Percentiles rank a stretch among this genome's conserved stretches.
Evolutionary conservation across 2,329 filamentous ascomycete species (phyloP).

Genomic region (Lasiodiplodia sp.): DNA sequence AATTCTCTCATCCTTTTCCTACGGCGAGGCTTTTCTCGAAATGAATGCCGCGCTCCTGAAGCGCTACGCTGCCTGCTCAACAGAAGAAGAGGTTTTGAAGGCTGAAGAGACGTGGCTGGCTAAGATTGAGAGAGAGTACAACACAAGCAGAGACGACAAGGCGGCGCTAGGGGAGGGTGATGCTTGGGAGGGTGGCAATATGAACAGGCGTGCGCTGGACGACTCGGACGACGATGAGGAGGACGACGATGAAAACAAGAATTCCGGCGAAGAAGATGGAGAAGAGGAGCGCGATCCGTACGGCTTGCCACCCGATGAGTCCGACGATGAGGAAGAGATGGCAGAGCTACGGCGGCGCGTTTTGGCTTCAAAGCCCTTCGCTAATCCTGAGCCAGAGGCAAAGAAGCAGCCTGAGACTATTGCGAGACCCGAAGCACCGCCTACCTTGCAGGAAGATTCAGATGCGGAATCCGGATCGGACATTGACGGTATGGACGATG

Average conservation of each 20-base stretch:
- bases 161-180: conserved; percentile 68
- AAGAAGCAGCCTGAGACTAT: conserved; percentile 70
- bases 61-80: conserved; percentile 82
- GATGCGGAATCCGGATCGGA: conserved; percentile 77
- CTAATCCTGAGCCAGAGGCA: conserved; percentile 60
- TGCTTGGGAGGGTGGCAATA: conserved; percentile 90
- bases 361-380: conserved; percentile 89
- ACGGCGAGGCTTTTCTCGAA: conserved; percentile 85
- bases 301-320: conserved; percentile 75
- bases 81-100: conserved; percentile 83
- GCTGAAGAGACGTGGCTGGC: conserved; percentile 88
- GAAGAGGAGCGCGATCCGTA: conserved; percentile 70
- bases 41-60: conserved; percentile 87
- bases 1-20: conserved; percentile 83
- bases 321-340: conserved; percentile 88
- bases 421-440: conserved; percentile 54
- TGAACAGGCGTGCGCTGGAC: conserved; percentile 68
- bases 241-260: conserved; percentile 52
- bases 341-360: conserved; percentile 88
- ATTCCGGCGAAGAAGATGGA: conserved; percentile 51
- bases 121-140: conserved; percentile 88
- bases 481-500: conserved; percentile 69
- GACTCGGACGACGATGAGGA: conserved; percentile 57
- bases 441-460: conserved; percentile 61
- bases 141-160: conserved; percentile 74